Base-by-base conservation (phyloP, 129 eudicot species). In the Tagetes patula region DNA sequence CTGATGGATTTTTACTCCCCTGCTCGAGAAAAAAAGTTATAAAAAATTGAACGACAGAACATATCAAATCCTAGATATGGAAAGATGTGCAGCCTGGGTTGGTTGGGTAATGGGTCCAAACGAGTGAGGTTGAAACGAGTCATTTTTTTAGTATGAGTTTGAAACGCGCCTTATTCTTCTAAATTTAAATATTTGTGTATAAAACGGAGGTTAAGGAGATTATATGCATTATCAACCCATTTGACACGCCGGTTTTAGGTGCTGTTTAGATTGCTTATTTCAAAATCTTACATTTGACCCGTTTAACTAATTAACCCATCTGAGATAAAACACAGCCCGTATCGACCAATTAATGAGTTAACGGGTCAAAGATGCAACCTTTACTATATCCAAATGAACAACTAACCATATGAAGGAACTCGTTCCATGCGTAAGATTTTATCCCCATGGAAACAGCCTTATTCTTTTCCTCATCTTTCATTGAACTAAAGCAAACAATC, bases 401-500 rank as follows among this genome's bases (percentile, higher is more conserved):
- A 75, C 77, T 77, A 80, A 95, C 99, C 97, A 86, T 71, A 5
- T 82, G 76, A 63, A 88, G 83, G 81, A 91, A 88, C 9, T 88
- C 91, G 54, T 52, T 82, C 99, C 97, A 88, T 1, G 96, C 67
- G 71, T 83, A 91, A 1, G 96, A 58, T 73, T 82, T 82, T 46
- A 95, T 75, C 58, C 91, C 99, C 47, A 81, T 79, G 59, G 85
- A 45, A 9, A 63, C 83, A 14, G 95, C 88, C 79, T 82, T 80
- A 0, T 84, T 67, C 64, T 87, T 81, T 67, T 91, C 91, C 69
- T 81, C 88, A 73, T 86, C 85, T 6, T 74, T 80, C 83, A 91
- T 70, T 55, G 97, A 86, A 71, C 90, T 78, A 82, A 95, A 95
- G 81, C 96, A 90, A 69, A 95, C 84, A 60, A 95, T 85, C 67